Conservation (phyloP, 116 monocot genomes). For the Cymodocea nodosa region DNA sequence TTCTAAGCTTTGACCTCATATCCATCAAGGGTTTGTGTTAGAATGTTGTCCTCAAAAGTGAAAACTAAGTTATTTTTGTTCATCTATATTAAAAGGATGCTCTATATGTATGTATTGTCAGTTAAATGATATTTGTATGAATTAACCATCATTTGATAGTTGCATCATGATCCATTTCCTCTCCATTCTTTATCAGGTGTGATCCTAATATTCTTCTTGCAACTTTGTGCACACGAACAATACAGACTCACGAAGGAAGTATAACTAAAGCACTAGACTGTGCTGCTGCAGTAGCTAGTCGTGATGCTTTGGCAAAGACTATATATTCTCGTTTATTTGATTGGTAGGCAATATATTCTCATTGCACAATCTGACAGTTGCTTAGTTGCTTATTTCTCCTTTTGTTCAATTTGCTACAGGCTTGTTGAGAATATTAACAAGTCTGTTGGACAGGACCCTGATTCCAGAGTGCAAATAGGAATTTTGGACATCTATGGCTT, state of each 20-base stretch:
- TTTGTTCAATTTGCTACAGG: slow-evolving; percentile 32
- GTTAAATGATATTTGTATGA: no score
- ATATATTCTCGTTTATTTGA: slow-evolving; percentile 96
- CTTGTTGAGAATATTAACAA: slow-evolving; percentile 97
- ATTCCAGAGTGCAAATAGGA: slow-evolving; percentile 82
- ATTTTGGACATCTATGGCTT: slow-evolving; percentile 97
- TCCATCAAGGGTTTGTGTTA: no score
- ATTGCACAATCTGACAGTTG: background rate
- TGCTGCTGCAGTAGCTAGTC: slow-evolving; percentile 58
- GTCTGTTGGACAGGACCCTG: slow-evolving; percentile 82
- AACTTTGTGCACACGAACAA: slow-evolving; percentile 59
- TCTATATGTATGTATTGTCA: no score
- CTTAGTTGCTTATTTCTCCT: background rate
- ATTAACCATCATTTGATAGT: no score
- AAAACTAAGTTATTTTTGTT: no score
- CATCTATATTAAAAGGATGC: no score
- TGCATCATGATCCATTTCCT: background rate
- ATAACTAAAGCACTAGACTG: slow-evolving; percentile 77
- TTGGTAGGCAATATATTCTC: slow-evolving; percentile 37
- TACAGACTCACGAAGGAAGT: slow-evolving; percentile 80
- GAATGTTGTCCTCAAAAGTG: no score
- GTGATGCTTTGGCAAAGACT: slow-evolving; percentile 94
- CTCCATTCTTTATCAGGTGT: slow-evolving; percentile 33
- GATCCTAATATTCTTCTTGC: slow-evolving; percentile 48
- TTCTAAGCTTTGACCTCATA: no score